These are phyloP conservation scores for Lippia alba DNA, from an alignment of 305 asterid genomes.

Conservation along the genomic window DNA sequence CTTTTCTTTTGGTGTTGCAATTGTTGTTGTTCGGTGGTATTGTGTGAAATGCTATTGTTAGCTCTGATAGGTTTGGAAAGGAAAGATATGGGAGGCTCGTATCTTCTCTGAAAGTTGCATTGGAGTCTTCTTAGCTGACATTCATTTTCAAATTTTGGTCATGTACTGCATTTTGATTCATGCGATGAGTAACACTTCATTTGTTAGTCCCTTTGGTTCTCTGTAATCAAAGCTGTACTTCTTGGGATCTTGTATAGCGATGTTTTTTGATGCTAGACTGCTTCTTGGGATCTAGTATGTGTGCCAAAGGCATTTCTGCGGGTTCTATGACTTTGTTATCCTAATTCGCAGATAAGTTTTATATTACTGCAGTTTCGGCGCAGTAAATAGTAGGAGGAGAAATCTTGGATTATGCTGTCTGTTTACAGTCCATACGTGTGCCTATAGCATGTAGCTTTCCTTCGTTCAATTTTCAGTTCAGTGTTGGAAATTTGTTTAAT, in stretches of 20 bases:
- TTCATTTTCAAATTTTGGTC: constrained; percentile 13
- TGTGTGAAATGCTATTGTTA: constrained; percentile 16
- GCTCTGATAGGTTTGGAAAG: constrained; percentile 11
- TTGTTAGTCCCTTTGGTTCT: constrained; percentile 24
- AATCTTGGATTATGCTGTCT: neutral
- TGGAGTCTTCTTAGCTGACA: constrained; percentile 12
- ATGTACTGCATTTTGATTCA: constrained; percentile 3
- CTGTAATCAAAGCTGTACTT: neutral
- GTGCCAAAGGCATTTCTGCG: constrained; percentile 22
- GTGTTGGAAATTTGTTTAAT: neutral
- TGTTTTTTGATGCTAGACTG: constrained; percentile 16
- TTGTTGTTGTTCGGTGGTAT: constrained; percentile 13
- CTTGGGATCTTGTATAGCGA: constrained; percentile 7
- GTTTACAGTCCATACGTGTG: constrained; percentile 6
- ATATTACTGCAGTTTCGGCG: neutral
- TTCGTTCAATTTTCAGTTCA: neutral
- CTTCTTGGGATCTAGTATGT: constrained; percentile 2
- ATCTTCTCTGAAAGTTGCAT: constrained; percentile 1
- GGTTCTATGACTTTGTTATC: constrained; percentile 10
- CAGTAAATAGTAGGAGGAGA: constrained; percentile 6
- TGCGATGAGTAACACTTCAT: constrained; percentile 4
- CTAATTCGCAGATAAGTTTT: neutral
- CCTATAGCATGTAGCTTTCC: constrained; percentile 10
- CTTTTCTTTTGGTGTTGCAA: constrained; percentile 1
- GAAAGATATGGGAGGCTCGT: neutral